Conservation (phyloP, 2,329 filamentous ascomycete species). For the Penicillium sp. region DNA sequence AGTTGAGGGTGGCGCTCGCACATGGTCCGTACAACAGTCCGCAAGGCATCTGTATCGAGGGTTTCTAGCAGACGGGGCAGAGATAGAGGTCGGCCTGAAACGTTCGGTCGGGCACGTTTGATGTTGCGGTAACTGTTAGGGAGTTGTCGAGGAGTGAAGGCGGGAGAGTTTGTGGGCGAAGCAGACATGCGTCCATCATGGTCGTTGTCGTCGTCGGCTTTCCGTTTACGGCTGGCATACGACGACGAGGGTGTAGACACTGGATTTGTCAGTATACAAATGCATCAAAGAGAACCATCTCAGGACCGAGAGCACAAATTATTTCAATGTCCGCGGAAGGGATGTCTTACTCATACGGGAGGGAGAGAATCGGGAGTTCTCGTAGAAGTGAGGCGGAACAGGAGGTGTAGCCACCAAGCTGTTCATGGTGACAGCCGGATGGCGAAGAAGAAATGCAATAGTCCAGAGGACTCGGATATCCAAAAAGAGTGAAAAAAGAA, state of each 20-base stretch:
- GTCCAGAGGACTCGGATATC: constrained; percentile 2
- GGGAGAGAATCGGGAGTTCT: constrained; percentile 59
- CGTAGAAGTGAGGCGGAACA: constrained; percentile 62
- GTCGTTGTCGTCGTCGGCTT: constrained; percentile 71
- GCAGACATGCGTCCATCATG: constrained; percentile 83
- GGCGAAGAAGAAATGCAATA: constrained; percentile 18
- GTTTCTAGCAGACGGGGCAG: constrained; percentile 87
- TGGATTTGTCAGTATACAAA: constrained; percentile 21
- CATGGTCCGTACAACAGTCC: constrained; percentile 82
- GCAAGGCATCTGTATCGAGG: constrained; percentile 78
- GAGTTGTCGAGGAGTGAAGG: constrained; percentile 66
- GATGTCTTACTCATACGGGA: constrained; percentile 55
- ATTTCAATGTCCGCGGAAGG: constrained; percentile 6
- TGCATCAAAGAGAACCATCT: background rate
- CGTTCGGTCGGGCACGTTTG: constrained; percentile 66
- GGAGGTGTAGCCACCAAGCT: constrained; percentile 58
- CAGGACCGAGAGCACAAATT: background rate
- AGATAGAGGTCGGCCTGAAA: constrained; percentile 64
- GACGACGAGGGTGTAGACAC: constrained; percentile 42
- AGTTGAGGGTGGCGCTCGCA: constrained; percentile 87
- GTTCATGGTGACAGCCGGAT: constrained; percentile 55
- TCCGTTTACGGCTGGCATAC: constrained; percentile 68
- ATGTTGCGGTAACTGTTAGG: constrained; percentile 62
- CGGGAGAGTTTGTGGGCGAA: constrained; percentile 79
- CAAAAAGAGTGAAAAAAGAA: constrained; percentile 10